These are phyloP conservation scores for Hymenoscyphus fructigenus DNA, from an alignment of 2,329 filamentous ascomycete species.

Conservation along the genomic window DNA sequence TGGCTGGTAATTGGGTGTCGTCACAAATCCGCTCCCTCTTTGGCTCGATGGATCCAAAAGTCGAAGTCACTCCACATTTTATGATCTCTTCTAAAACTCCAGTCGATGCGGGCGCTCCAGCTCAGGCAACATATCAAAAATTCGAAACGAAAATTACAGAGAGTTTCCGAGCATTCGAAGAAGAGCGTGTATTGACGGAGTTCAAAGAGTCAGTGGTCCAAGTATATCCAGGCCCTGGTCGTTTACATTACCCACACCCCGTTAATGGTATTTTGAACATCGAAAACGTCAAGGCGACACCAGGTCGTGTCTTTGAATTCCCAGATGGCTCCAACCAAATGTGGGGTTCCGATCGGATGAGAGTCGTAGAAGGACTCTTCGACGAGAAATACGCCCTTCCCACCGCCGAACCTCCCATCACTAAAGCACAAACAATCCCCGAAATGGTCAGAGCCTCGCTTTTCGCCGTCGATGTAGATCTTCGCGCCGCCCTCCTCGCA, in stretches of 20 bases:
- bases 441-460: slow-evolving; percentile 78
- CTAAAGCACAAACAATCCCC: slow-evolving; percentile 77
- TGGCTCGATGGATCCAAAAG: slow-evolving; percentile 63
- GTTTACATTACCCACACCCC: slow-evolving; percentile 50
- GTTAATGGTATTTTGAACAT: slow-evolving; percentile 62
- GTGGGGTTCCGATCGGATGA: slow-evolving; percentile 85
- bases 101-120: slow-evolving; percentile 80
- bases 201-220: slow-evolving; percentile 98
- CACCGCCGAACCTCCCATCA: slow-evolving; percentile 46
- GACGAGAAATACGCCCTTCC: slow-evolving; percentile 75
- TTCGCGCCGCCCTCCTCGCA: slow-evolving; percentile 76
- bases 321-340: slow-evolving; percentile 95
- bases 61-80: slow-evolving; percentile 80
- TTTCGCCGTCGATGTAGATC: slow-evolving; percentile 80
- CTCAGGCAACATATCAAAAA: slow-evolving; percentile 72
- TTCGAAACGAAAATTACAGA: slow-evolving; percentile 62
- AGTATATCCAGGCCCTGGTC: slow-evolving; percentile 80
- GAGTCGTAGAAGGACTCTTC: slow-evolving; percentile 85
- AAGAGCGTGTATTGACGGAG: slow-evolving; percentile 89
- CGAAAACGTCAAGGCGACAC: slow-evolving; percentile 69
- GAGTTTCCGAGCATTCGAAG: slow-evolving; percentile 80
- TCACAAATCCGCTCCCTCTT: slow-evolving; percentile 83
- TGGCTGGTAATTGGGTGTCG: slow-evolving; percentile 88
- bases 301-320: slow-evolving; percentile 91
- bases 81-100: slow-evolving; percentile 83